These are phyloP conservation scores for Knufia petricola DNA, from an alignment of 2,329 filamentous ascomycete species.

Conservation along the genomic window DNA sequence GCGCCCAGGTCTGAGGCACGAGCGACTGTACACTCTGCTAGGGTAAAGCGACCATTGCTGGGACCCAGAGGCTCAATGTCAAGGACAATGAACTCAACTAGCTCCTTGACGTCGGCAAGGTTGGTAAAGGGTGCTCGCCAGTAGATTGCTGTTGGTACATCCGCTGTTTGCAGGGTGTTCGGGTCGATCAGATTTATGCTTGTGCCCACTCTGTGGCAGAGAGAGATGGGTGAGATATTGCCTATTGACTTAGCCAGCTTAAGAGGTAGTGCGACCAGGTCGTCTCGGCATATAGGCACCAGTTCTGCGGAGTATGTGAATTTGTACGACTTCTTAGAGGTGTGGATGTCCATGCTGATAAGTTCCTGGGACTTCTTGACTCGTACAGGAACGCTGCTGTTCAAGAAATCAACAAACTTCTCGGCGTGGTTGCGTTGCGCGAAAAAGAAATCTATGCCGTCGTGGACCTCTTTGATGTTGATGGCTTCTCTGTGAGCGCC, in stretches of 20 bases:
- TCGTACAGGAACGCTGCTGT: constrained; percentile 67
- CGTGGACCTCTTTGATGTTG: constrained; percentile 95
- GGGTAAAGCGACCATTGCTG: constrained; percentile 64
- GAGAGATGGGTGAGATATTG: constrained; percentile 75
- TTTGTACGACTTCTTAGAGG: constrained; percentile 84
- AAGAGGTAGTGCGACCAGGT: constrained; percentile 85
- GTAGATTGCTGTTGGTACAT: constrained; percentile 72
- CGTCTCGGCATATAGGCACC: constrained; percentile 93
- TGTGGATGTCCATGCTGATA: constrained; percentile 89
- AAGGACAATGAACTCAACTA: constrained; percentile 89
- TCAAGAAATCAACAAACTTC: constrained; percentile 83
- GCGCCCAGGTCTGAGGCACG: constrained; percentile 74
- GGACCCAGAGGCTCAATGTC: constrained; percentile 73
- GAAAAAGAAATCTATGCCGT: constrained; percentile 95
- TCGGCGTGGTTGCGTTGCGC: constrained; percentile 81
- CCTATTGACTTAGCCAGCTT: constrained; percentile 78
- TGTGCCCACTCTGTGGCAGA: constrained; percentile 84
- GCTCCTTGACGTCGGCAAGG: constrained; percentile 71
- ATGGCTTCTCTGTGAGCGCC: constrained; percentile 83
- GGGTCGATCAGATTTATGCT: constrained; percentile 84
- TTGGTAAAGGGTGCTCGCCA: constrained; percentile 83
- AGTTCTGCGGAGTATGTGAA: constrained; percentile 84
- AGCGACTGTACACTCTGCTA: constrained; percentile 82
- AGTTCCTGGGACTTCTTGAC: constrained; percentile 83
- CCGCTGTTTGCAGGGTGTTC: constrained; percentile 79